A percentile compares a stretch with the other conserved stretches of the same genome.
Evolutionary conservation across 176 grass and related monocot genomes (phyloP).

Genomic region (Musa troglodytarum): DNA sequence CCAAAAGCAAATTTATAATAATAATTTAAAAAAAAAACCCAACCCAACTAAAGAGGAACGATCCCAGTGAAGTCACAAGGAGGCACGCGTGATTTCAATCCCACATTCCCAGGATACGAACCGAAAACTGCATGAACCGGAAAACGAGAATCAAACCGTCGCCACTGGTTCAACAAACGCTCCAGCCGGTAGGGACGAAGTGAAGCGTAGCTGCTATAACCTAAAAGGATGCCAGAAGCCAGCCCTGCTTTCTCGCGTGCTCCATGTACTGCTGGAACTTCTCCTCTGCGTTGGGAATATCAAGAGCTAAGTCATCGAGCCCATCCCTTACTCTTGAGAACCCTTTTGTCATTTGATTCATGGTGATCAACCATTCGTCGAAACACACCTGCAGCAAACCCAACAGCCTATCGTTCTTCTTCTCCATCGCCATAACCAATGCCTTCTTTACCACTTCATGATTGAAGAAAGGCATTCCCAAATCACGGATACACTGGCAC

Average conservation of each 20-base stretch:
- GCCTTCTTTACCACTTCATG: constrained; percentile 13
- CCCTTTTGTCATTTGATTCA: constrained; percentile 8
- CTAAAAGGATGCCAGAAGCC: constrained; percentile 11
- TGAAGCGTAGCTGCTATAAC: background rate
- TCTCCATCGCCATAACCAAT: constrained; percentile 7
- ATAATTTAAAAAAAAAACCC: background rate
- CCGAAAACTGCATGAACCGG: too few relatives aligned
- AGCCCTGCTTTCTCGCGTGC: background rate
- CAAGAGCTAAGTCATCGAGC: constrained; percentile 10
- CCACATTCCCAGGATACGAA: too few relatives aligned
- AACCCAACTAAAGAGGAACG: background rate
- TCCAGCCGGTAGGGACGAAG: background rate
- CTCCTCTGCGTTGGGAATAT: constrained; percentile 2
- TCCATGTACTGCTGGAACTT: constrained; percentile 10
- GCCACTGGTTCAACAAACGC: too few relatives aligned
- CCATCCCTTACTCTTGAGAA: background rate
- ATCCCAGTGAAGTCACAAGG: too few relatives aligned
- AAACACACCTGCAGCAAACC: constrained; percentile 10
- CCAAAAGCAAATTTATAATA: background rate
- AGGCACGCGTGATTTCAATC: too few relatives aligned
- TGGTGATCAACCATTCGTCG: background rate
- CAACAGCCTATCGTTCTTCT: constrained; percentile 6
- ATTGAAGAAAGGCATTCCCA: constrained; percentile 12
- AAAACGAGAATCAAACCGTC: too few relatives aligned
- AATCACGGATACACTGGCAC: constrained; percentile 7